A percentile compares a stretch with the other conserved stretches of the same genome.
phyloP scores from a whole-genome alignment of 1,284 basidiomycete species.

The Rhizoctonia solani region DNA sequence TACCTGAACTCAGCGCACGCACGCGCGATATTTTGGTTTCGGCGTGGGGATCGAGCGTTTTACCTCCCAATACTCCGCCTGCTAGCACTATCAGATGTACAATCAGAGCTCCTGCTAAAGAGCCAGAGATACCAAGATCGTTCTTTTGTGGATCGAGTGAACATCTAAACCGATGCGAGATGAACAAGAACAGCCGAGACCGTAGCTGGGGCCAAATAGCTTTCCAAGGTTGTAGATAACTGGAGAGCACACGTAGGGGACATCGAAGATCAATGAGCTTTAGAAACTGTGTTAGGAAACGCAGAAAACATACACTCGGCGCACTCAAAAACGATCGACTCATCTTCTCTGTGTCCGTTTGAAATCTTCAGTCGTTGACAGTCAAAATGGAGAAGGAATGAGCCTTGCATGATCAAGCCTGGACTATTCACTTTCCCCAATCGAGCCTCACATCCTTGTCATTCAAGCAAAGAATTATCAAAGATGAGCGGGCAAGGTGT shows the following conservation, averaged over 20 bases:
- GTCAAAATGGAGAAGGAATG: no score
- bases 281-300: slow-evolving; percentile 16
- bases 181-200: slow-evolving; percentile 16
- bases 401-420: no score
- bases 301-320: no score
- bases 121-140: slow-evolving; percentile 1
- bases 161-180: not conserved
- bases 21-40: slow-evolving; percentile 3
- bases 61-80: slow-evolving; percentile 3
- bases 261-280: not conserved
- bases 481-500: slow-evolving; percentile 9
- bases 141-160: slow-evolving; percentile 2
- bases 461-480: no score
- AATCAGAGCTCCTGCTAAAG: not conserved
- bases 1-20: not conserved
- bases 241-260: slow-evolving; percentile 2
- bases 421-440: no score
- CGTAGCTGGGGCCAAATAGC: slow-evolving; percentile 2
- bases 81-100: not conserved
- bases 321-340: no score
- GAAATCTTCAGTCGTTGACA: no score
- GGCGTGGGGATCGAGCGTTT: not conserved
- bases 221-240: slow-evolving; percentile 23
- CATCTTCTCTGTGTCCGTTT: no score
- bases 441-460: no score